Evolutionary conservation across 192 early-diverging fungal genomes (phyloP).

Genomic region (Pilobolus umbonatus): DNA sequence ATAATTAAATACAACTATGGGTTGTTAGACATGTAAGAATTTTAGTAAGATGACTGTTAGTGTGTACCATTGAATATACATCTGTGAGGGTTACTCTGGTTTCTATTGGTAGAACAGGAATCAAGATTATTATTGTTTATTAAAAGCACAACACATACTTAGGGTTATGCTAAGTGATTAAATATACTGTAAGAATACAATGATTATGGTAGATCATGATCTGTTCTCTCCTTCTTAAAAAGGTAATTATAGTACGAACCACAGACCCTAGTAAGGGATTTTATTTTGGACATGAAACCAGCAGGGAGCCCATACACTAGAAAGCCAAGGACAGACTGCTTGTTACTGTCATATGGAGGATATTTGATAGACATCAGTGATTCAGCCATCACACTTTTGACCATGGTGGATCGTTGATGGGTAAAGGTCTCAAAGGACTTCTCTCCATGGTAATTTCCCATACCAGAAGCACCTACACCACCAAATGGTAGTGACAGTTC

Average conservation of each 20-base stretch:
- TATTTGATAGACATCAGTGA: slow-evolving; percentile 29
- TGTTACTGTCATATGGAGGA: slow-evolving; percentile 32
- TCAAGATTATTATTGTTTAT: too few species aligned
- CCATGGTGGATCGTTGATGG: slow-evolving; percentile 59
- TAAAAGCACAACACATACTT: too few species aligned
- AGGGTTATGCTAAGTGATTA: too few species aligned
- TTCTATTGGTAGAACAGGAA: too few species aligned
- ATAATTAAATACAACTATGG: too few species aligned
- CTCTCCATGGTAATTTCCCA: slow-evolving; percentile 73
- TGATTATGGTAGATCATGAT: too few species aligned
- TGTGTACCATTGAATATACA: too few species aligned
- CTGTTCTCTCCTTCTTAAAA: background rate
- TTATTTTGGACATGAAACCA: slow-evolving; percentile 8
- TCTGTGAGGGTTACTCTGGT: too few species aligned
- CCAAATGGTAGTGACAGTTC: slow-evolving; percentile 68
- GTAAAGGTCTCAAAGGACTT: slow-evolving; percentile 70
- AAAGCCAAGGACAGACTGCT: slow-evolving; percentile 8
- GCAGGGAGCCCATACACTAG: slow-evolving; percentile 22
- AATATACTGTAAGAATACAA: too few species aligned
- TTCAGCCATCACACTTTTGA: slow-evolving; percentile 33
- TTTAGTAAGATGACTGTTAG: too few species aligned
- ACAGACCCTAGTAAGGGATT: background rate
- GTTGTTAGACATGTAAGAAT: too few species aligned
- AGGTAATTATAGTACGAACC: background rate
- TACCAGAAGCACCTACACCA: slow-evolving; percentile 74